These are phyloP conservation scores for Rossbeevera mucosa DNA, from an alignment of 768 basidiomycete species.

Conservation along the genomic window DNA sequence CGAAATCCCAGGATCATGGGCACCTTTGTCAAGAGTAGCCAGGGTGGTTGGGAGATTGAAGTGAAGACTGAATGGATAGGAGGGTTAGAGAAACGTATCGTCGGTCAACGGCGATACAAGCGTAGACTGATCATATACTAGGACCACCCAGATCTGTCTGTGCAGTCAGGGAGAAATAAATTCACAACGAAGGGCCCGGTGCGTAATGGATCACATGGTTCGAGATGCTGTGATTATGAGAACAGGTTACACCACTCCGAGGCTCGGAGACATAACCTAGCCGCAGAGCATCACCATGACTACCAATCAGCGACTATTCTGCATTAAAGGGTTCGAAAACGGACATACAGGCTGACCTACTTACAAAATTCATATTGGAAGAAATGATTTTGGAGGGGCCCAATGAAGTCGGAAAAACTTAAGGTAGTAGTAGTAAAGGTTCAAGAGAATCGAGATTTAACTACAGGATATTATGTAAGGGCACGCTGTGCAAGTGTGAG, in stretches of 20 bases:
- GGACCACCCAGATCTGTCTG: slow-evolving; percentile 16
- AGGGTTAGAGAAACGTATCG: background rate
- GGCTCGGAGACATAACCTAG: background rate
- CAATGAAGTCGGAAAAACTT: no score
- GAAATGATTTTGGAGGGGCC: no score
- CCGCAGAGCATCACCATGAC: slow-evolving; percentile 5
- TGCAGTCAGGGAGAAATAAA: slow-evolving; percentile 1
- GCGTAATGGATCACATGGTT: background rate
- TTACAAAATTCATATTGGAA: no score
- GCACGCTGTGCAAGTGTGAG: no score
- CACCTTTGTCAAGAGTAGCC: slow-evolving; percentile 2
- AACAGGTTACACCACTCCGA: background rate
- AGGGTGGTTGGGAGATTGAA: background rate
- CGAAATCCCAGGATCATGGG: slow-evolving; percentile 12
- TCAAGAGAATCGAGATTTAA: no score
- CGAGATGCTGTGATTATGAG: background rate
- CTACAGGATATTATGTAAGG: no score
- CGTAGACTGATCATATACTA: background rate
- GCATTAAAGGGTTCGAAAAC: no score
- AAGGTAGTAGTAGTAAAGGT: no score
- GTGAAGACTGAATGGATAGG: background rate
- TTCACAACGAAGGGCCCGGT: background rate
- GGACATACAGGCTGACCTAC: no score
- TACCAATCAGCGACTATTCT: slow-evolving; percentile 7
- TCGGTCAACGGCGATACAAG: background rate